Evolutionary conservation across 805 yeast species (phyloP).

Genomic region (Kodamaea neixiangensis): DNA sequence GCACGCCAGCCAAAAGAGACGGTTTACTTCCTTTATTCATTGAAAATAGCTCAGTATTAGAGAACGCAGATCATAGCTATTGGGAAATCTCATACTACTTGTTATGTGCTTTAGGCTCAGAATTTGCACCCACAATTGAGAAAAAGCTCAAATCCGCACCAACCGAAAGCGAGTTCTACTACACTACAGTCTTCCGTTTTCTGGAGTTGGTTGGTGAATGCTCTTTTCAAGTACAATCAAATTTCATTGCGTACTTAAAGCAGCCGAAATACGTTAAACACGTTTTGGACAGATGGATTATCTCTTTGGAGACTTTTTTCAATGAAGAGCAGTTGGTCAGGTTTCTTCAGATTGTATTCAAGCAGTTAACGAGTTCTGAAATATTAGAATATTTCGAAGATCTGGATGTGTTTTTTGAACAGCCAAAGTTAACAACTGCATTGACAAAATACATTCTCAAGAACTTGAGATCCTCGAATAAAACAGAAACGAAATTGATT

Average conservation of each 20-base stretch:
- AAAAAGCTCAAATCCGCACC: slow-evolving; percentile 1
- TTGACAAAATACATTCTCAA: slow-evolving; percentile 24
- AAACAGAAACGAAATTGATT: slow-evolving; percentile 11
- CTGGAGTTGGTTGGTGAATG: slow-evolving; percentile 42
- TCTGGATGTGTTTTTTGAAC: slow-evolving; percentile 52
- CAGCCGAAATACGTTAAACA: slow-evolving; percentile 6
- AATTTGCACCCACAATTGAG: slow-evolving; percentile 9
- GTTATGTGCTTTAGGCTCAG: slow-evolving; percentile 47
- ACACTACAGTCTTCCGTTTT: slow-evolving; percentile 48
- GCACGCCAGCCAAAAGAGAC: slow-evolving; percentile 22
- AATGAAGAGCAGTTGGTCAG: slow-evolving; percentile 24
- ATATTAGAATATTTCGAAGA: slow-evolving; percentile 16
- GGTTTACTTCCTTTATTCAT: slow-evolving; percentile 15
- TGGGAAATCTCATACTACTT: slow-evolving; percentile 53
- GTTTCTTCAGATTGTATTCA: slow-evolving; percentile 31
- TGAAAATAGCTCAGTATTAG: slow-evolving; percentile 15
- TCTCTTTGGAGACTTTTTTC: slow-evolving; percentile 43
- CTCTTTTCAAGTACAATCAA: neutral
- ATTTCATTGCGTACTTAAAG: neutral
- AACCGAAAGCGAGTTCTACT: slow-evolving; percentile 21
- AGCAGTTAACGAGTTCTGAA: slow-evolving; percentile 5
- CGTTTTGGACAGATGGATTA: slow-evolving; percentile 55
- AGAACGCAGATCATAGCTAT: slow-evolving; percentile 17
- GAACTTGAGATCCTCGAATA: slow-evolving; percentile 7
- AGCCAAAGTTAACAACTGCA: slow-evolving; percentile 34